Evolutionary conservation across 345 rosid species (phyloP).

Genomic region (Erucastrum elatum): DNA sequence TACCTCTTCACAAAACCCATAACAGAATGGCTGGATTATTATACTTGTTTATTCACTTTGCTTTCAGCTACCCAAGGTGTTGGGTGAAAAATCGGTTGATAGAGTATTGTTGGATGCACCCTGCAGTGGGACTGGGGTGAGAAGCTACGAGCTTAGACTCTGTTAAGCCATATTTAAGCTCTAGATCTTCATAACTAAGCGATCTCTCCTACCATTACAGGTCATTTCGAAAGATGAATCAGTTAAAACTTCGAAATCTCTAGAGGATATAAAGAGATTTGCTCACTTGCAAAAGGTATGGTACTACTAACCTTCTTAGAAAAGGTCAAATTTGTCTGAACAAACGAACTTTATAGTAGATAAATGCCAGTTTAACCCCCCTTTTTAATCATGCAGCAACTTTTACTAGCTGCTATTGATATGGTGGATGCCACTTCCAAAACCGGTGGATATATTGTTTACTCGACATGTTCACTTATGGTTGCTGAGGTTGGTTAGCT

Average conservation of each 20-base stretch:
- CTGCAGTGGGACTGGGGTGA: constrained; percentile 98
- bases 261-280: constrained; percentile 74
- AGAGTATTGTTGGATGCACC: constrained; percentile 96
- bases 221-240: constrained; percentile 96
- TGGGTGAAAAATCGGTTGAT: constrained; percentile 73
- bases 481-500: constrained; percentile 70
- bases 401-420: constrained; percentile 88
- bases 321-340: constrained; percentile 51
- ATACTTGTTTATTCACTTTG: not conserved
- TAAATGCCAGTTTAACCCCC: not conserved
- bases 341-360: not conserved
- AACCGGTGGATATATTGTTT: constrained; percentile 87
- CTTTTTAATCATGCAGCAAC: constrained; percentile 50
- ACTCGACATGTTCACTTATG: constrained; percentile 95
- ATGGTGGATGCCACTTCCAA: constrained; percentile 88
- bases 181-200: constrained; percentile 13
- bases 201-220: constrained; percentile 40
- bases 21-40: not conserved
- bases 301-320: not conserved
- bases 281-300: constrained; percentile 89
- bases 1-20: constrained; percentile 5
- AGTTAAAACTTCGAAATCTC: constrained; percentile 79
- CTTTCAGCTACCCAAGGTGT: constrained; percentile 71
- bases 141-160: constrained; percentile 28
- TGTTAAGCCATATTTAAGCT: not conserved